These are phyloP conservation scores for Cnidoscolus chayamansa DNA, from an alignment of 441 rosid genomes.

Conservation along the genomic window DNA sequence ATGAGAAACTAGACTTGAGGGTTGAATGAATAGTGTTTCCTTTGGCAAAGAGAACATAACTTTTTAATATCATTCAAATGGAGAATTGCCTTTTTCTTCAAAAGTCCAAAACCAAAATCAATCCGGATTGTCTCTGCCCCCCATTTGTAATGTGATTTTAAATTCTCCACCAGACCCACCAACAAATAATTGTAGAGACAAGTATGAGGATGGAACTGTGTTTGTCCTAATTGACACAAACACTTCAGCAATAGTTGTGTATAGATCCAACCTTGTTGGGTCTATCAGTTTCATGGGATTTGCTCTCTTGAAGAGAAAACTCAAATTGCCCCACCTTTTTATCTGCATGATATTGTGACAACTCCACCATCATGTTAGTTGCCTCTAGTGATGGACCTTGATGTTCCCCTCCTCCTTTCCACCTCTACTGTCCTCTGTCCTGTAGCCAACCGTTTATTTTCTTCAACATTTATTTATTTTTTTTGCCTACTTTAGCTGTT, in stretches of 20 bases:
- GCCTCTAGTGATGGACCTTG: constrained; percentile 46
- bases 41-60: constrained; percentile 22
- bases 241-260: constrained; percentile 24
- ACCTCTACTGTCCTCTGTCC: constrained; percentile 27
- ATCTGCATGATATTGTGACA: constrained; percentile 52
- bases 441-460: neutral
- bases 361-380: constrained; percentile 60
- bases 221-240: constrained; percentile 35
- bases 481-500: too few species aligned
- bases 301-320: constrained; percentile 29
- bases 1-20: constrained; percentile 6
- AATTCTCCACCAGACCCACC: constrained; percentile 51
- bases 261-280: constrained; percentile 55
- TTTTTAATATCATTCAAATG: constrained; percentile 25
- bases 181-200: constrained; percentile 44
- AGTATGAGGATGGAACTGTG: constrained; percentile 40
- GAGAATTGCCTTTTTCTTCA: constrained; percentile 32
- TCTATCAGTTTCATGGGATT: constrained; percentile 56
- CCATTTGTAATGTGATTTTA: constrained; percentile 38
- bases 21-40: constrained; percentile 13
- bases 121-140: constrained; percentile 54
- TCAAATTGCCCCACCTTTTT: constrained; percentile 31
- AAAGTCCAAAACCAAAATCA: constrained; percentile 51
- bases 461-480: too few species aligned
- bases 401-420: constrained; percentile 26